A percentile compares a stretch with the other conserved stretches of the same genome.
These are phyloP conservation scores for Diutina rugosa DNA, from an alignment of 1,139 yeast genomes.

Conservation along the genomic window DNA sequence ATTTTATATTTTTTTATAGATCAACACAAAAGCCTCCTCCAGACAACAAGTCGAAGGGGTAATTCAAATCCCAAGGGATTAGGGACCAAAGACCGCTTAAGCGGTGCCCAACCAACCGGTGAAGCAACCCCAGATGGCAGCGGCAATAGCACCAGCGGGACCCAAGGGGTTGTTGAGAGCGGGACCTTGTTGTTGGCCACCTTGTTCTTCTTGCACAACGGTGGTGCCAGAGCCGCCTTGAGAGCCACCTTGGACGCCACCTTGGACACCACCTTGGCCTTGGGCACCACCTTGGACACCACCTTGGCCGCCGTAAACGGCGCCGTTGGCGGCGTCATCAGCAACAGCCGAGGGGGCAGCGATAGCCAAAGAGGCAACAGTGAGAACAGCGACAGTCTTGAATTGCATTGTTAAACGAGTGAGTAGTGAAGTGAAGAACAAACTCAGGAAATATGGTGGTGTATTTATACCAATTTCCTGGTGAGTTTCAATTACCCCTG, in stretches of 20 bases:
- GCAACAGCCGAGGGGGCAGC: not conserved
- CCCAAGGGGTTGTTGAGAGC: not conserved
- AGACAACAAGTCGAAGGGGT: not conserved
- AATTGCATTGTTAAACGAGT: conserved; percentile 1
- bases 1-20: not conserved
- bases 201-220: not conserved
- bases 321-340: not conserved
- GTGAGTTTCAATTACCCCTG: not conserved
- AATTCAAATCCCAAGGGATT: not conserved
- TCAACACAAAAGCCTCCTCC: not conserved
- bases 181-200: not conserved
- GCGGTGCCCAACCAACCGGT: not conserved
- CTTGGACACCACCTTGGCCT: not conserved
- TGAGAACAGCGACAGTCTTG: not conserved
- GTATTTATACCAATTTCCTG: not conserved
- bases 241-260: not conserved
- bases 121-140: conserved; percentile 1
- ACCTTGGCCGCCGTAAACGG: not conserved
- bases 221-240: not conserved
- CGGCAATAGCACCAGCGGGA: conserved; percentile 1
- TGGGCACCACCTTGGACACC: not conserved
- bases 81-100: not conserved
- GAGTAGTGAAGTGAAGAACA: not conserved
- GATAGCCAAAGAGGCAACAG: not conserved
- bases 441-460: not conserved